A percentile compares a stretch with the other conserved stretches of the same genome.
Conservation (phyloP, 345 rosid species). For the Arabidopsis thaliana region DNA sequence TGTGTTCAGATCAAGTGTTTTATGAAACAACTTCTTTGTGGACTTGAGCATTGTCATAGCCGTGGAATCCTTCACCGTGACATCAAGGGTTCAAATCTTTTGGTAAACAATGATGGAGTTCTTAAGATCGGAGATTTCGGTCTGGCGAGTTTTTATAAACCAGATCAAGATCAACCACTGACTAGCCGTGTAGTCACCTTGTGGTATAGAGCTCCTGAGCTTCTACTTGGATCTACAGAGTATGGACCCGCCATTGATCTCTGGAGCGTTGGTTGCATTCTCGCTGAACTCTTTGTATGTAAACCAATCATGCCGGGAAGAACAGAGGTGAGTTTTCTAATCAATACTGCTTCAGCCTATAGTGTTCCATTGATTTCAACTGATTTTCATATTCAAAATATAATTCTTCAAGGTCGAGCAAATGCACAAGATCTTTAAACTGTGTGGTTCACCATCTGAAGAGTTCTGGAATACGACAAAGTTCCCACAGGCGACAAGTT, state of each 20-base stretch:
- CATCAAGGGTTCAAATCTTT: slow-evolving; percentile 90
- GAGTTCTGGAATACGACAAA: slow-evolving; percentile 77
- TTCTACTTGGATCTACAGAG: slow-evolving; percentile 83
- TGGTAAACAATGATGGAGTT: slow-evolving; percentile 70
- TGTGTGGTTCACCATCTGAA: slow-evolving; percentile 87
- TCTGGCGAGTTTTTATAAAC: slow-evolving; percentile 66
- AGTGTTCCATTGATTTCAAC: slow-evolving; percentile 1
- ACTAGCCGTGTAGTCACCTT: slow-evolving; percentile 97
- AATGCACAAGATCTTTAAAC: slow-evolving; percentile 94
- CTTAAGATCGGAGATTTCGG: slow-evolving; percentile 96
- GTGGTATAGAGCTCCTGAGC: slow-evolving; percentile 98
- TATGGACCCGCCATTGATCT: slow-evolving; percentile 87
- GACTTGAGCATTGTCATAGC: slow-evolving; percentile 91
- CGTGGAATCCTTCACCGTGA: slow-evolving; percentile 87
- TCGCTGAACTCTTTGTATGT: slow-evolving; percentile 83
- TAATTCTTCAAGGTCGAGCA: slow-evolving; percentile 76
- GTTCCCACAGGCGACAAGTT: slow-evolving; percentile 72
- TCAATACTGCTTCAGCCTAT: background rate
- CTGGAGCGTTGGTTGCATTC: slow-evolving; percentile 93
- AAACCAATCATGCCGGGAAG: slow-evolving; percentile 97
- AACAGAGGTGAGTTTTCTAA: slow-evolving; percentile 68
- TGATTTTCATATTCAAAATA: background rate
- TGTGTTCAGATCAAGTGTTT: slow-evolving; percentile 73
- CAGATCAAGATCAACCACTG: slow-evolving; percentile 59
- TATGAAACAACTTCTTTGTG: slow-evolving; percentile 73